A percentile compares a stretch with the other conserved stretches of the same genome.
These are phyloP conservation scores for Quercus suber DNA, from an alignment of 306 rosid genomes.

Conservation along the genomic window DNA sequence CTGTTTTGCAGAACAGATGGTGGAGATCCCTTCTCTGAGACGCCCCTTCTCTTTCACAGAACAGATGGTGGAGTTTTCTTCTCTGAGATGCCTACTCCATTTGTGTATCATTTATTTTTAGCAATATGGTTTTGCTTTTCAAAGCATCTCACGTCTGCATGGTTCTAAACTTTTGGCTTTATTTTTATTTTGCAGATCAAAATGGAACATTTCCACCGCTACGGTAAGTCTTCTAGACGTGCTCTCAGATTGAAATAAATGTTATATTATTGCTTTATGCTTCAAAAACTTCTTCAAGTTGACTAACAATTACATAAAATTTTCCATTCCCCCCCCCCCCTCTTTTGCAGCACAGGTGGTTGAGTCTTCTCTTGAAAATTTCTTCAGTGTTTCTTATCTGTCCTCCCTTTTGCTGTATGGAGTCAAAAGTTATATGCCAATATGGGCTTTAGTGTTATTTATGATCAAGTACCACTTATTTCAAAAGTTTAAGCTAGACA, in stretches of 20 bases:
- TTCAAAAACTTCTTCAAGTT: background rate
- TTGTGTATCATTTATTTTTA: too few species aligned
- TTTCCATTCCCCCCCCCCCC: background rate
- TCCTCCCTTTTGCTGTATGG: background rate
- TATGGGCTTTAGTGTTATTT: slow-evolving; percentile 17
- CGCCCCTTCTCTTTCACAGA: too few species aligned
- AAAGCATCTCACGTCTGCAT: too few species aligned
- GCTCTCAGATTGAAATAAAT: background rate
- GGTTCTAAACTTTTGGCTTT: slow-evolving; percentile 12
- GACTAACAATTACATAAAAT: slow-evolving; percentile 21
- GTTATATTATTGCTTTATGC: background rate
- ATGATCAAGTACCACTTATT: too few species aligned
- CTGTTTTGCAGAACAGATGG: too few species aligned
- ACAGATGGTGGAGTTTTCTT: too few species aligned
- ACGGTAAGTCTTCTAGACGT: too few species aligned
- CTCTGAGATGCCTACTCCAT: too few species aligned
- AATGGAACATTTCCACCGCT: too few species aligned
- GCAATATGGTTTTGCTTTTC: background rate
- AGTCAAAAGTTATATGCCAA: background rate
- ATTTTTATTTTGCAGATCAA: slow-evolving; percentile 6
- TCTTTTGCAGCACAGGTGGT: slow-evolving; percentile 72
- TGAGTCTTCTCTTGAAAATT: slow-evolving; percentile 21
- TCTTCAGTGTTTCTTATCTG: slow-evolving; percentile 2
- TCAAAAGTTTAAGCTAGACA: too few species aligned
- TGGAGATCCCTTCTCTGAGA: too few species aligned